Conservation (phyloP, 306 rosid genomes). For the Geum urbanum region DNA sequence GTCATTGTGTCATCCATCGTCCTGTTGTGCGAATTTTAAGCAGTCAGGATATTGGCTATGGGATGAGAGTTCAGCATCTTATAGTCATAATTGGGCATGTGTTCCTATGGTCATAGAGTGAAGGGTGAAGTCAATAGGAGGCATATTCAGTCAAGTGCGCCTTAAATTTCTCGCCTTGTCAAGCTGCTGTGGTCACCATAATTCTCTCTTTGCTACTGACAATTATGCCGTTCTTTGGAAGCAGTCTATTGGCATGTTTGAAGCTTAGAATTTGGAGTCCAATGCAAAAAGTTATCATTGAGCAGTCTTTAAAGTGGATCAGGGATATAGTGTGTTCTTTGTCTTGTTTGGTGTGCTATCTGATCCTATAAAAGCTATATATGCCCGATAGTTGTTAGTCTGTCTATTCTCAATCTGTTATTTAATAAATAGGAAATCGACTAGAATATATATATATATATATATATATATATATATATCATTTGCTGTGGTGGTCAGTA, state of each 20-base stretch:
- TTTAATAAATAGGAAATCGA: neutral
- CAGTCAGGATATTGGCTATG: slow-evolving; percentile 5
- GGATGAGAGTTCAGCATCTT: neutral
- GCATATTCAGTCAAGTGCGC: neutral
- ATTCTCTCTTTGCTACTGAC: neutral
- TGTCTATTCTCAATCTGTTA: neutral
- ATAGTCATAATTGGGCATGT: neutral
- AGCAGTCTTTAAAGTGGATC: neutral
- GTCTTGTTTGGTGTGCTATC: neutral
- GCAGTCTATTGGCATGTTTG: too few species aligned
- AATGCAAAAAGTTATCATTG: too few species aligned
- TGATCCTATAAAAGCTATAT: too few species aligned
- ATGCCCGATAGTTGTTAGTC: too few species aligned
- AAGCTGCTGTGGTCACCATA: neutral
- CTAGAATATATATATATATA: too few species aligned
- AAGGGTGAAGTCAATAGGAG: neutral
- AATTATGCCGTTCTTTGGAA: neutral
- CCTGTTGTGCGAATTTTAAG: neutral
- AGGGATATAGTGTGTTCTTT: too few species aligned
- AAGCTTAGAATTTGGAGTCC: neutral
- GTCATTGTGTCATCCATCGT: neutral
- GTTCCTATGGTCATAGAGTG: neutral
- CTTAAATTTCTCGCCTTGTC: neutral
- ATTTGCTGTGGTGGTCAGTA: neutral
- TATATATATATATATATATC: neutral